phyloP scores from a whole-genome alignment of 768 basidiomycete species.

The Suillus paluster region DNA sequence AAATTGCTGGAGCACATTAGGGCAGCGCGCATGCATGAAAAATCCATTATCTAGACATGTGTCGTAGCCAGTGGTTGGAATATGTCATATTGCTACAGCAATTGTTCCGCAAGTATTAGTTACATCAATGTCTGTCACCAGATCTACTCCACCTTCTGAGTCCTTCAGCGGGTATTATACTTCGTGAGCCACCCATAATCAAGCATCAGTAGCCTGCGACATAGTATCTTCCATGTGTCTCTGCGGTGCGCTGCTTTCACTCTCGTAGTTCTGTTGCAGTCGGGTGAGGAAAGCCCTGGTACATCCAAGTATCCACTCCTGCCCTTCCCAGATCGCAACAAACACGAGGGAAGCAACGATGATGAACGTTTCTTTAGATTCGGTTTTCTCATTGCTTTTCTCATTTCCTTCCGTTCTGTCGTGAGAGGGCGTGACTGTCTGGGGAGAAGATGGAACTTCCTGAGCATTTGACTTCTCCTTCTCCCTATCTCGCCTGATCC shows the following conservation, averaged over 20 bases:
- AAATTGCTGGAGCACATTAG: background rate
- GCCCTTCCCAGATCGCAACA: too few relatives aligned
- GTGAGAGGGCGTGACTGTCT: background rate
- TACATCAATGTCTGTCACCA: too few relatives aligned
- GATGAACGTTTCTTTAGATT: too few relatives aligned
- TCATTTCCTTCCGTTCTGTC: background rate
- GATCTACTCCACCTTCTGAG: background rate
- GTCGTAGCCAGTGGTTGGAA: too few relatives aligned
- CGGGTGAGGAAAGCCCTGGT: background rate
- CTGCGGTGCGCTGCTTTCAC: background rate
- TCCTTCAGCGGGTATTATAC: background rate
- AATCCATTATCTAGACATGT: background rate
- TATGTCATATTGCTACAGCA: too few relatives aligned
- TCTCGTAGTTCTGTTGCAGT: background rate
- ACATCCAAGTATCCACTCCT: background rate
- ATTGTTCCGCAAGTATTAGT: too few relatives aligned
- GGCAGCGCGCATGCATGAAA: constrained; percentile 1
- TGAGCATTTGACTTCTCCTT: background rate
- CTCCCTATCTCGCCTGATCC: background rate
- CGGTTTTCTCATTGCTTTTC: too few relatives aligned
- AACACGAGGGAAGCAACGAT: too few relatives aligned
- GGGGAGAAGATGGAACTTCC: background rate
- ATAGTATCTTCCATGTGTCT: background rate
- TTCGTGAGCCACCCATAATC: background rate
- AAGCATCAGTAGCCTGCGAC: background rate